Percentiles rank a stretch among this genome's conserved stretches.
phyloP scores from a whole-genome alignment of 495 filamentous ascomycete species.

The Evernia prunastri region DNA sequence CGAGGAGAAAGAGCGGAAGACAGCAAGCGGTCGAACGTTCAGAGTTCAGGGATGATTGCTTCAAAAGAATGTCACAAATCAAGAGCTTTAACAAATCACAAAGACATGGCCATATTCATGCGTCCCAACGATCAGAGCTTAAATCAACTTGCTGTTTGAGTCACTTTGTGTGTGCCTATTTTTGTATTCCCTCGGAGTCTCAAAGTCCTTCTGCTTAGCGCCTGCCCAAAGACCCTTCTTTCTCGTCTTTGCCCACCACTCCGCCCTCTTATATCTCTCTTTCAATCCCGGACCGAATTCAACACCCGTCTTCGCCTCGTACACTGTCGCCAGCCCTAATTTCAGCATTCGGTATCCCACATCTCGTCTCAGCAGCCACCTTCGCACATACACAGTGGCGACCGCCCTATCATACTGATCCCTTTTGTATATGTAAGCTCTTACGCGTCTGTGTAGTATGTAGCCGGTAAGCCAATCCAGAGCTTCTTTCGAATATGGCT shows the following conservation, averaged over 20 bases:
- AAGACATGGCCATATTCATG: not conserved
- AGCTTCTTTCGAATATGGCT: slow-evolving; percentile 77
- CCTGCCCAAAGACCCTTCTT: slow-evolving; percentile 71
- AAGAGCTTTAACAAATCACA: not conserved
- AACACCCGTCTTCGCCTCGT: slow-evolving; percentile 79
- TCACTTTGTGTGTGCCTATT: slow-evolving; percentile 35
- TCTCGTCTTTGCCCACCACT: slow-evolving; percentile 61
- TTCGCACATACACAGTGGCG: slow-evolving; percentile 71
- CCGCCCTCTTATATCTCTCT: slow-evolving; percentile 61
- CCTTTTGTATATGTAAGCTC: slow-evolving; percentile 68
- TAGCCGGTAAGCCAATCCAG: slow-evolving; percentile 68
- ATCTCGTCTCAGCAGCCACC: slow-evolving; percentile 56
- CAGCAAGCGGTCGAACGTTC: slow-evolving; percentile 92
- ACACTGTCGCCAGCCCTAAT: slow-evolving; percentile 76
- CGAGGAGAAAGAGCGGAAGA: slow-evolving; percentile 97
- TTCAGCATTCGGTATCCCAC: slow-evolving; percentile 86
- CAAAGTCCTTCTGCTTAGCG: slow-evolving; percentile 46
- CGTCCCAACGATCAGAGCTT: not conserved
- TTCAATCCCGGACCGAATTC: slow-evolving; percentile 68
- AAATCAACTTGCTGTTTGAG: not conserved
- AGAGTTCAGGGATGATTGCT: slow-evolving; percentile 53
- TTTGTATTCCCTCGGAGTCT: slow-evolving; percentile 87
- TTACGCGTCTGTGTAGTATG: slow-evolving; percentile 65
- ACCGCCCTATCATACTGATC: slow-evolving; percentile 94
- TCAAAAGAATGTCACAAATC: not conserved